Evolutionary conservation across 1,139 yeast species (phyloP).

Genomic region (Magnusiomyces fungicola): DNA sequence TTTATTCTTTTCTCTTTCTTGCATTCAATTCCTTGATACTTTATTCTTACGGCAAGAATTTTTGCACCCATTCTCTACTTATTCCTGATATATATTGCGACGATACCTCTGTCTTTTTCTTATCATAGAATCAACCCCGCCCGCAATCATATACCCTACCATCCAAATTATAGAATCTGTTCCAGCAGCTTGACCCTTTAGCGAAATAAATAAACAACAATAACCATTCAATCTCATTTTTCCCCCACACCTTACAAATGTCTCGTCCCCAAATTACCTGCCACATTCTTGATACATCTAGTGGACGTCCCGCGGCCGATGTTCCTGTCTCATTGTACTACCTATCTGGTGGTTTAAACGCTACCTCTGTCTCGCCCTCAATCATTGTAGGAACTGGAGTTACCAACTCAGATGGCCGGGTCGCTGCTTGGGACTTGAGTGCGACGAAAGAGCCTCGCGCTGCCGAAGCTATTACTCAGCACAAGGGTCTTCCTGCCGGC

Average conservation of each 20-base stretch:
- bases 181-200: no score
- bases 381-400: conserved; percentile 52
- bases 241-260: not conserved
- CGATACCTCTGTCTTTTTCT: no score
- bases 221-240: no score
- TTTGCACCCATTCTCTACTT: no score
- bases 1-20: no score
- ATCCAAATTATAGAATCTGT: no score
- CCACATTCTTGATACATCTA: conserved; percentile 78
- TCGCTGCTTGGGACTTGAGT: conserved; percentile 52
- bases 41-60: no score
- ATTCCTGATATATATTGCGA: no score
- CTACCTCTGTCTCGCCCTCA: conserved; percentile 5
- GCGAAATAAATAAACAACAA: no score
- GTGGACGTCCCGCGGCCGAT: conserved; percentile 68
- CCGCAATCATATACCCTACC: no score
- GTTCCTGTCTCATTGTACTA: conserved; percentile 38
- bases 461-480: conserved; percentile 29
- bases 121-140: no score
- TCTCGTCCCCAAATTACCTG: conserved; percentile 60
- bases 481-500: conserved; percentile 43
- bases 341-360: conserved; percentile 1
- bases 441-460: conserved; percentile 21
- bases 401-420: conserved; percentile 75
- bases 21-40: no score